Percentiles rank a stretch among this genome's conserved stretches.
Evolutionary conservation across 2,329 filamentous ascomycete genomes (phyloP).

Genomic region (Apiospora malaysiana): DNA sequence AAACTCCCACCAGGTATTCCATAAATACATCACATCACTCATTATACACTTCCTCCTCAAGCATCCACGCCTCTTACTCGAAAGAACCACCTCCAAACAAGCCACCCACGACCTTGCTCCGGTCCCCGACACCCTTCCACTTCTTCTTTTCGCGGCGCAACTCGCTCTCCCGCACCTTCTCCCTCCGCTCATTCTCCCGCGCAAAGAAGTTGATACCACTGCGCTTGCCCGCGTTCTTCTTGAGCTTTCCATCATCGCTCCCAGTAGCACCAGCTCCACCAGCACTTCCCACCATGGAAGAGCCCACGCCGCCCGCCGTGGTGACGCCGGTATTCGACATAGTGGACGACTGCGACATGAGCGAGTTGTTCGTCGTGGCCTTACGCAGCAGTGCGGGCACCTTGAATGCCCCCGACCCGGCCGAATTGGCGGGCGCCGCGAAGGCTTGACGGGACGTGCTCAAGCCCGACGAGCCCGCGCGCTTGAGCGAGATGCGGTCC

Average conservation of each 20-base stretch:
- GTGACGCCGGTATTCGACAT: conserved; percentile 17
- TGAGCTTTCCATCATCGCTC: conserved; percentile 58
- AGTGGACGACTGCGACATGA: conserved; percentile 44
- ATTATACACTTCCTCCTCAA: background rate
- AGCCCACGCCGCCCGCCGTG: conserved; percentile 6
- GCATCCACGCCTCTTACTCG: conserved; percentile 43
- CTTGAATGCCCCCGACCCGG: conserved; percentile 59
- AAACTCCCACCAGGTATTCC: background rate
- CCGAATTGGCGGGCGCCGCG: conserved; percentile 47
- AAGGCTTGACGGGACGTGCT: conserved; percentile 61
- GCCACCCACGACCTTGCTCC: conserved; percentile 62
- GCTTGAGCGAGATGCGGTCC: conserved; percentile 76
- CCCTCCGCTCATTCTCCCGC: conserved; percentile 62
- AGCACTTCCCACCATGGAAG: background rate
- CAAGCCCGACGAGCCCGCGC: conserved; percentile 50
- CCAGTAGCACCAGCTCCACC: conserved; percentile 33
- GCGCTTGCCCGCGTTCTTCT: conserved; percentile 64
- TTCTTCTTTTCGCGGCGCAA: conserved; percentile 63
- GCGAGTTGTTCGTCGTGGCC: conserved; percentile 67
- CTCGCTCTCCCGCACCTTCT: conserved; percentile 62
- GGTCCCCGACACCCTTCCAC: conserved; percentile 61
- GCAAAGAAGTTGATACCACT: conserved; percentile 67
- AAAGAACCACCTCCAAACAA: conserved; percentile 63
- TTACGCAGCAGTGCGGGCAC: conserved; percentile 75
- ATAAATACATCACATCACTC: background rate